A percentile compares a stretch with the other conserved stretches of the same genome.
phyloP scores from a whole-genome alignment of 2,329 filamentous ascomycete species.

The Septoria linicola region DNA sequence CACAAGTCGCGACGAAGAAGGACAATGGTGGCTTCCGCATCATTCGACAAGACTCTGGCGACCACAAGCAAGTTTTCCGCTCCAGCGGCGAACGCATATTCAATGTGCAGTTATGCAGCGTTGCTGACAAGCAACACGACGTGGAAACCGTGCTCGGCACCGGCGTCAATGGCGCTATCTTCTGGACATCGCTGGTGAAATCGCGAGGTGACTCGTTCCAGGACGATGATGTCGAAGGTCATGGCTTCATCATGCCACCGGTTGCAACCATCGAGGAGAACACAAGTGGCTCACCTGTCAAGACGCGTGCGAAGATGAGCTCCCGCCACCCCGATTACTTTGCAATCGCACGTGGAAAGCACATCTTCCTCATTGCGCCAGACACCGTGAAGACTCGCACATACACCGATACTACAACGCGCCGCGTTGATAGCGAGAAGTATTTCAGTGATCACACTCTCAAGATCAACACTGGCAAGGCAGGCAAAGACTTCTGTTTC shows the following conservation, averaged over 20 bases:
- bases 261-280: slow-evolving; percentile 84
- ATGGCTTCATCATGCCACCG: slow-evolving; percentile 86
- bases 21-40: slow-evolving; percentile 91
- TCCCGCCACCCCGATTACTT: slow-evolving; percentile 90
- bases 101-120: slow-evolving; percentile 78
- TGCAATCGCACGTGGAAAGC: slow-evolving; percentile 91
- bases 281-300: slow-evolving; percentile 84
- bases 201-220: slow-evolving; percentile 76
- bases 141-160: slow-evolving; percentile 87
- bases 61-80: slow-evolving; percentile 87
- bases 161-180: slow-evolving; percentile 92
- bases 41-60: slow-evolving; percentile 90
- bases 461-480: slow-evolving; percentile 95
- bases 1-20: slow-evolving; percentile 60
- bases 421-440: slow-evolving; percentile 77
- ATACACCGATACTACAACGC: slow-evolving; percentile 52
- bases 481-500: slow-evolving; percentile 96
- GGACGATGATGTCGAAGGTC: slow-evolving; percentile 74
- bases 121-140: slow-evolving; percentile 52
- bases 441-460: slow-evolving; percentile 83
- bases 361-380: slow-evolving; percentile 81
- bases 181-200: slow-evolving; percentile 82
- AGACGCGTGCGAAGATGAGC: slow-evolving; percentile 90
- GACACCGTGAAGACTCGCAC: slow-evolving; percentile 52
- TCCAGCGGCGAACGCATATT: slow-evolving; percentile 92